Conservation (phyloP, 331 rosid genomes). For the Malus hybrid region DNA sequence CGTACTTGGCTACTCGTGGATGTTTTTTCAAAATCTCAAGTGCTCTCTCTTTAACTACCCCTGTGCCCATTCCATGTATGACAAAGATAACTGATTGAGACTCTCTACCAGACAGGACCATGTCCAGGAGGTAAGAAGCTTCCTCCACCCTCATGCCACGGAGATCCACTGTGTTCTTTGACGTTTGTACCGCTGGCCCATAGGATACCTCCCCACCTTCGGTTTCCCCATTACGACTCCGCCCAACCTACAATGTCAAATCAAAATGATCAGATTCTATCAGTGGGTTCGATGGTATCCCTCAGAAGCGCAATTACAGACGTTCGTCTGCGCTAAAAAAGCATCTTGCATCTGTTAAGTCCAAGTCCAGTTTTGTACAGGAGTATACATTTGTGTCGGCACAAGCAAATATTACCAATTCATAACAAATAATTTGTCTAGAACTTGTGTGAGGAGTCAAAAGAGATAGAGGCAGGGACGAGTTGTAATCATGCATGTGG, state of each 20-base stretch:
- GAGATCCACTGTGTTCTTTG: slow-evolving; percentile 80
- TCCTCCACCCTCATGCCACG: slow-evolving; percentile 83
- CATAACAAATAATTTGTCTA: no score
- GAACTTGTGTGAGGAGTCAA: no score
- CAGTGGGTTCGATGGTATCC: background rate
- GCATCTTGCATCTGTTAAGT: background rate
- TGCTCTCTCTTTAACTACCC: slow-evolving; percentile 66
- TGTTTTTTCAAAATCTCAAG: slow-evolving; percentile 54
- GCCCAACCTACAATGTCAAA: slow-evolving; percentile 32
- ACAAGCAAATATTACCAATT: no score
- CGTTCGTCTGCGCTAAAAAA: no score
- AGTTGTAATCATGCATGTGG: no score
- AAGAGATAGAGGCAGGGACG: no score
- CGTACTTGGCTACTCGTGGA: slow-evolving; percentile 61
- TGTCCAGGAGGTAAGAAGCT: slow-evolving; percentile 71
- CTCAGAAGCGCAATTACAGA: no score
- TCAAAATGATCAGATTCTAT: slow-evolving; percentile 14
- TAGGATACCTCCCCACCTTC: slow-evolving; percentile 38
- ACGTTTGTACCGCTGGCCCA: slow-evolving; percentile 67
- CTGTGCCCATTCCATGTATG: slow-evolving; percentile 87
- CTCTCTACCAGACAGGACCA: slow-evolving; percentile 51
- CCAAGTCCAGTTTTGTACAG: no score
- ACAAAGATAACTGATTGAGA: slow-evolving; percentile 76
- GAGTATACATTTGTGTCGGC: no score
- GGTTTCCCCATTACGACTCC: slow-evolving; percentile 17